Percentiles rank a stretch among this genome's conserved stretches.
Evolutionary conservation across 2,329 filamentous ascomycete species (phyloP).

Genomic region (Epichloe amarillans): DNA sequence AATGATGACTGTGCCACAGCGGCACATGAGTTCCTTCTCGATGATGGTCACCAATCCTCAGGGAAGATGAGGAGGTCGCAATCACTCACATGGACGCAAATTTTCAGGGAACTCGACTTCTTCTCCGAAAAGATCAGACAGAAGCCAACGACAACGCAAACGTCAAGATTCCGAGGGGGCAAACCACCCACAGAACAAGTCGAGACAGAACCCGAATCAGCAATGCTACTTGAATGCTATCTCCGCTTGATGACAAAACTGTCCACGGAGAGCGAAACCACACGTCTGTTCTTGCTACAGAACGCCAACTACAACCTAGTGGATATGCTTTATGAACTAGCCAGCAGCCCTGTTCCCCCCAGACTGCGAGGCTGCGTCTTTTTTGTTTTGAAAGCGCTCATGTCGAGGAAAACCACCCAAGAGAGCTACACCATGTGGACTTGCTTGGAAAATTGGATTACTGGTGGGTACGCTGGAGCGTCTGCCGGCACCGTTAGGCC

Average conservation of each 20-base stretch:
- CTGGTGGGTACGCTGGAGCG: constrained; percentile 38
- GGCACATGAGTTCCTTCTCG: constrained; percentile 79
- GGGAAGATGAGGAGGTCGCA: constrained; percentile 71
- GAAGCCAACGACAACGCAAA: constrained; percentile 38
- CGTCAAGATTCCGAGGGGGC: constrained; percentile 35
- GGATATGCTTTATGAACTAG: constrained; percentile 64
- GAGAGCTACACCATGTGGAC: constrained; percentile 68
- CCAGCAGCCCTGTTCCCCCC: constrained; percentile 61
- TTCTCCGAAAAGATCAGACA: constrained; percentile 71
- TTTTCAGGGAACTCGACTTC: constrained; percentile 78
- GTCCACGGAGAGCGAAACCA: constrained; percentile 56
- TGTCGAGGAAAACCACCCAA: constrained; percentile 57
- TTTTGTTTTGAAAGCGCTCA: constrained; percentile 58
- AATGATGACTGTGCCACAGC: constrained; percentile 71
- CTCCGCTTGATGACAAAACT: constrained; percentile 77
- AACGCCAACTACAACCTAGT: constrained; percentile 53
- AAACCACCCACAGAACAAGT: constrained; percentile 54
- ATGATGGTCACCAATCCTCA: constrained; percentile 62
- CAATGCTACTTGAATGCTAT: constrained; percentile 95
- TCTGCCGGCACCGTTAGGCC: constrained; percentile 21
- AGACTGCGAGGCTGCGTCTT: constrained; percentile 77
- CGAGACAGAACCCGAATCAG: constrained; percentile 77
- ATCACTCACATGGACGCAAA: constrained; percentile 84
- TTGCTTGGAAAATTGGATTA: constrained; percentile 67
- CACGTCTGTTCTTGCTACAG: constrained; percentile 61